Base-by-base conservation (phyloP, 1,139 yeast species). In the Taphrina wiesneri region DNA sequence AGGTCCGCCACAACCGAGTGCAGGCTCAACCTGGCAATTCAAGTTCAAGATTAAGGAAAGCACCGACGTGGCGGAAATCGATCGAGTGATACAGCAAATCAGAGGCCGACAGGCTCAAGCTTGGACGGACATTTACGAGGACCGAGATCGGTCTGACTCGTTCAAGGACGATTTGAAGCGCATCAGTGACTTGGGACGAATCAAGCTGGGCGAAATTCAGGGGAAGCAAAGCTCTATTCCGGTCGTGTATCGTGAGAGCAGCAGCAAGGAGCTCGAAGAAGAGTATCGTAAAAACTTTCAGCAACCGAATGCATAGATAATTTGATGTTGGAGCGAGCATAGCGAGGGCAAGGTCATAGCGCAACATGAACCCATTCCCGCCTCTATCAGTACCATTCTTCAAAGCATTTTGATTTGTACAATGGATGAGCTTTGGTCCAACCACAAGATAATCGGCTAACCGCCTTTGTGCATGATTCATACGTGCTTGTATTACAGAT, bases 131-230 rank as follows among this genome's bases (percentile, higher is more conserved):
- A 41, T 60, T 15, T 41, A 23, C 51, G 51, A 52, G 19, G 54
- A 45, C 45, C 26, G 25, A 11, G 56, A 59, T 36, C 30, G 36
- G 36, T 4, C 19, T 7, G 26, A 25, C 3, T 21, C 30, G 17
- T 60, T 49, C 34, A 25, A 28, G n/a, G 19, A 36, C 34, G 64
- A 60, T 15, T 41, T 60, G n/a, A 36, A 60, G 51, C 45, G 47
- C 46, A 53, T 60, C 56, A 60, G 64, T 28, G 57, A 60, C 28
- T 30, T 53, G 25, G 64, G 64, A n/a, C 64, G 64, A 19, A 41
- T 60, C 41, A 49, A 41, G 51, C 34, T 60, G 19, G 34, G 26
- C 13, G 43, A 51, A 45, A 32, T 28, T 13, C 5, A 36, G 28
- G 43, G 28, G 7, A 23, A 30, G 21, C 56, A 41, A 32, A 41